A percentile compares a stretch with the other conserved stretches of the same genome.
Conservation (phyloP, 2,329 filamentous ascomycete genomes). For the Phialemonium atrogriseum region DNA sequence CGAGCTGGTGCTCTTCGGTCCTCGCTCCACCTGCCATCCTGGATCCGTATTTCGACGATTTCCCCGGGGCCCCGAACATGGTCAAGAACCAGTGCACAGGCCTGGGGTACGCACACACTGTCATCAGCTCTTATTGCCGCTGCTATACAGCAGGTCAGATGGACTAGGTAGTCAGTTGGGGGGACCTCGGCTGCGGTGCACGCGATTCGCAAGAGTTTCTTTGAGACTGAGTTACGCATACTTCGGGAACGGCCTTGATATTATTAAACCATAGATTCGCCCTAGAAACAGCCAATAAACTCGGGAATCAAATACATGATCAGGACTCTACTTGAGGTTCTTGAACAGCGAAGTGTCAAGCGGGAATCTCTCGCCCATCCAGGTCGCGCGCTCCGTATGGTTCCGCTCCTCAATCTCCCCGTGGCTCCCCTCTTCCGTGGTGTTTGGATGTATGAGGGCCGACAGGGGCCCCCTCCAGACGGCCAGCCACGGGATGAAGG, state of each 20-base stretch:
- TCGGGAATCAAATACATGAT: too few species aligned
- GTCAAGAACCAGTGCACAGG: neutral
- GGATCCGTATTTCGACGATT: constrained; percentile 2
- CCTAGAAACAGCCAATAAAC: too few species aligned
- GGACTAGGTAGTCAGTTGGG: too few species aligned
- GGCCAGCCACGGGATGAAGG: constrained; percentile 78
- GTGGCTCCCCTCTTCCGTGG: constrained; percentile 33
- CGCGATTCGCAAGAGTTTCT: too few species aligned
- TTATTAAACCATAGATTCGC: too few species aligned
- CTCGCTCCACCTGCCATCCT: constrained; percentile 1
- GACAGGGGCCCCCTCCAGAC: constrained; percentile 75
- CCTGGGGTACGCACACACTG: neutral
- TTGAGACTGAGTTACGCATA: too few species aligned
- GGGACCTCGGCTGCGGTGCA: too few species aligned
- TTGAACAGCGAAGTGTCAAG: too few species aligned
- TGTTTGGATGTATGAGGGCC: constrained; percentile 77
- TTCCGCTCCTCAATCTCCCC: constrained; percentile 36
- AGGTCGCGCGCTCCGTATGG: constrained; percentile 61
- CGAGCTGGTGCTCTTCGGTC: constrained; percentile 3
- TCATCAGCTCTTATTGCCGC: neutral
- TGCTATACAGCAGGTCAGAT: neutral
- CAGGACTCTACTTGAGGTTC: too few species aligned
- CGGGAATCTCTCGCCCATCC: constrained; percentile 62
- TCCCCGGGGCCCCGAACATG: constrained; percentile 1
- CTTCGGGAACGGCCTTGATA: too few species aligned